Evolutionary conservation across 768 basidiomycete genomes (phyloP), one percentile per base, ranked within the genome.

Genomic region (Leccinum aurantiacum): DNA sequence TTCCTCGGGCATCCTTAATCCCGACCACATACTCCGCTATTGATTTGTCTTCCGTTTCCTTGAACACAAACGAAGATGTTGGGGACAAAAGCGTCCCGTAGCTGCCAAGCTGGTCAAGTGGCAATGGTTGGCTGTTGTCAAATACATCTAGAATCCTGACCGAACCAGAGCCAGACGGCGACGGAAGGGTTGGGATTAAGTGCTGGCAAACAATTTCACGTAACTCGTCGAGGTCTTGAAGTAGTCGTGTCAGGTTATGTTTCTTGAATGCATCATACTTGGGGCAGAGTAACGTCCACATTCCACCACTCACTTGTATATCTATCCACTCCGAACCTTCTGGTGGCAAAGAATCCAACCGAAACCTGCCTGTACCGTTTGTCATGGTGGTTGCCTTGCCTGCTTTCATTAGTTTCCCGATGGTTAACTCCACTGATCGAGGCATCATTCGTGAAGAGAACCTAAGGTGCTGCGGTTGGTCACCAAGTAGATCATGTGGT

Each of bases 231-330:
- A 74, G 60, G 67, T 92, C 81, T 27, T 80, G 81, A 63, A 86
- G 87, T 24, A 94, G 73, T 60, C 75, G 72, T 0, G 94, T 94
- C 59, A 98, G 74, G 76, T 98, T 95, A 72, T 90, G 76, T 22
- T 83, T 77, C 70, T 93, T 89, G 82, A 98, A 97, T 0, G 96
- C 94, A 59, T 90, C 88, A 68, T 99, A 96, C 6, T 86, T 85
- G 3, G 97, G 97, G 65, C 91, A 95, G 22, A 99, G 80, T 4
- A 99, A 74, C 2, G 94, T 96, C 88, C 95, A 98, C 4, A 88
- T 87, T 9, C 73, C 75, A 27, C 33, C 33, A 33, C 11, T 1
- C 11, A 33, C 33, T 33, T 78, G 79, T 58, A 72, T 68, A 17
- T 85, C 79, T 4, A 81, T 82, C 87, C 87, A 91, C 11, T 75